phyloP scores from a whole-genome alignment of 768 basidiomycete species.

The Pleurotus cornucopiae region DNA sequence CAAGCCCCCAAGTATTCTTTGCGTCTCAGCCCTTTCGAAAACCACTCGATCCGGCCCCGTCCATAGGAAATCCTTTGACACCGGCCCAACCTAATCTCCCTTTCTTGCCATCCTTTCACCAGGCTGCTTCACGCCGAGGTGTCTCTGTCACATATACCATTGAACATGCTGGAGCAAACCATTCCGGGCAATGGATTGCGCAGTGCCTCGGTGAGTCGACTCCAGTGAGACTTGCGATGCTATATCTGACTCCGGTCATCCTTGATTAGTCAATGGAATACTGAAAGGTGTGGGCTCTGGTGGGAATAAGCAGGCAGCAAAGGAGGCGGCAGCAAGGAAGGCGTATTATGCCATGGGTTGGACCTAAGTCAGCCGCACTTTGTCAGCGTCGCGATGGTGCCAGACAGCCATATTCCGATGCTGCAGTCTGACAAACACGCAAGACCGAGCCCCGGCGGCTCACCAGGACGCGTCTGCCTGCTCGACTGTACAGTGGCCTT shows the following conservation, averaged over 20 bases:
- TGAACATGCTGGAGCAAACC: conserved; percentile 58
- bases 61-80: conserved; percentile 50
- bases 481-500: no score
- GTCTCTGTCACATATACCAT: conserved; percentile 59
- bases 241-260: conserved; percentile 8
- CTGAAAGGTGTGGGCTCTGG: conserved; percentile 64
- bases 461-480: no score
- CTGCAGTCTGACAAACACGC: not conserved
- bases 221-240: not conserved
- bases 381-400: not conserved
- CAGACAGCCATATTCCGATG: not conserved
- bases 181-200: conserved; percentile 65
- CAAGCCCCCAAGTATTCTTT: conserved; percentile 25
- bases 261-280: conserved; percentile 59
- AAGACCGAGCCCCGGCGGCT: not conserved
- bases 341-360: conserved; percentile 77
- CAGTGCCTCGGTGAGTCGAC: conserved; percentile 59
- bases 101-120: conserved; percentile 72
- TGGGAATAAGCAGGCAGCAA: conserved; percentile 68
- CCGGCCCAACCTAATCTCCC: conserved; percentile 62
- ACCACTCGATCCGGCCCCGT: conserved; percentile 16
- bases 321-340: conserved; percentile 70
- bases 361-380: conserved; percentile 27
- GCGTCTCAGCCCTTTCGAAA: conserved; percentile 27
- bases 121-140: conserved; percentile 64